Conservation (phyloP, 176 grass and related monocot species). For the Bolboschoenus planiculmis region DNA sequence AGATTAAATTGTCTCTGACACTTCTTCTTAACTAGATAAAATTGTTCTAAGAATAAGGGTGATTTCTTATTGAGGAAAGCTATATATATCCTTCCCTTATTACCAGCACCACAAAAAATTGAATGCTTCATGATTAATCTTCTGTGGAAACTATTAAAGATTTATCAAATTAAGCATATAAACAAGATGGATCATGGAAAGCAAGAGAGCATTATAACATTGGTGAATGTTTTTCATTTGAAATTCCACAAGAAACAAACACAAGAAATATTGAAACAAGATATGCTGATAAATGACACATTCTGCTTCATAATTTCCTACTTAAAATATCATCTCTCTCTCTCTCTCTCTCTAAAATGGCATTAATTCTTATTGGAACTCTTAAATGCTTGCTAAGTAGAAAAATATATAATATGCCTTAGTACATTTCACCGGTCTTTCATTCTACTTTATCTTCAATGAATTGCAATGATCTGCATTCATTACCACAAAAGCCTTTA, state of each 20-base stretch:
- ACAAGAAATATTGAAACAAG: not conserved
- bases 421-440: not conserved
- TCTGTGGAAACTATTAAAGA: not conserved
- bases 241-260: not conserved
- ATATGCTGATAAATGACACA: not conserved
- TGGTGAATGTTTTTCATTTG: not conserved
- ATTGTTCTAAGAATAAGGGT: not conserved
- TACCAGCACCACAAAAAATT: not conserved
- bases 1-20: not conserved
- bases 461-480: conserved; percentile 9
- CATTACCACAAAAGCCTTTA: not conserved
- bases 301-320: not conserved
- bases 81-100: no score
- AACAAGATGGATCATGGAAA: not conserved
- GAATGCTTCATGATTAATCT: not conserved
- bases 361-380: not conserved
- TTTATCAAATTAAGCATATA: not conserved
- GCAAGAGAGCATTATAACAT: not conserved
- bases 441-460: not conserved
- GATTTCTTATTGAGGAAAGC: not conserved
- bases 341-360: not conserved
- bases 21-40: not conserved
- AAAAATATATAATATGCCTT: not conserved
- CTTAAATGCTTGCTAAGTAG: not conserved
- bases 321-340: not conserved